Conservation (phyloP, 2,329 filamentous ascomycete genomes). For the Boeremia exigua region DNA sequence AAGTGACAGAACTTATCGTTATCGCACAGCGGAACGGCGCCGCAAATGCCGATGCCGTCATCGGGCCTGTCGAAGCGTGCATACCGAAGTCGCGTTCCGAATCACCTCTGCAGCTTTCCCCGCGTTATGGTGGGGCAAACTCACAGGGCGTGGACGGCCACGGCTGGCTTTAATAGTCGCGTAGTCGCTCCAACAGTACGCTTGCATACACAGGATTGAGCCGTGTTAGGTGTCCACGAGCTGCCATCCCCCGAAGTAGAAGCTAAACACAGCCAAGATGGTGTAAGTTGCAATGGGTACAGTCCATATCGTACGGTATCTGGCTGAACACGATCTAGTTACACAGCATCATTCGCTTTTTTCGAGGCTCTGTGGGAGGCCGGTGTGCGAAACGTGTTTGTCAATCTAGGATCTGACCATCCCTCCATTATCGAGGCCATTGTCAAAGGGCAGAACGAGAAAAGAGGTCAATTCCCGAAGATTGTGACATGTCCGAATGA, state of each 20-base stretch:
- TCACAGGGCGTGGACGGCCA: slow-evolving; percentile 8
- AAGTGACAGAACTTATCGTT: not conserved
- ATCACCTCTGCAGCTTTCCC: slow-evolving; percentile 7
- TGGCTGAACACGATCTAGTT: slow-evolving; percentile 44
- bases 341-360: slow-evolving; percentile 81
- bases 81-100: slow-evolving; percentile 10
- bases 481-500: slow-evolving; percentile 84
- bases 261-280: slow-evolving; percentile 19
- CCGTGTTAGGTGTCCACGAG: not conserved
- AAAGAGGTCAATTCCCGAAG: slow-evolving; percentile 67
- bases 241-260: not conserved
- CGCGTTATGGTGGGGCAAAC: slow-evolving; percentile 15
- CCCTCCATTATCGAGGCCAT: slow-evolving; percentile 82
- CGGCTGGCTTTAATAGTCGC: not conserved
- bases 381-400: slow-evolving; percentile 58
- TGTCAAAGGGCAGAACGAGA: slow-evolving; percentile 74
- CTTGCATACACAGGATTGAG: not conserved
- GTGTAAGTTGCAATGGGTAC: slow-evolving; percentile 21
- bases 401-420: slow-evolving; percentile 74
- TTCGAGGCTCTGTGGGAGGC: slow-evolving; percentile 79
- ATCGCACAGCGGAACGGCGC: slow-evolving; percentile 1
- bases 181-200: not conserved
- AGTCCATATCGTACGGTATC: not conserved
- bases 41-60: slow-evolving; percentile 10
- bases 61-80: not conserved